Percentiles rank a stretch among this genome's conserved stretches.
Evolutionary conservation across 371 early-diverging fungal genomes (phyloP).

Genomic region (Saksenaea oblongispora): DNA sequence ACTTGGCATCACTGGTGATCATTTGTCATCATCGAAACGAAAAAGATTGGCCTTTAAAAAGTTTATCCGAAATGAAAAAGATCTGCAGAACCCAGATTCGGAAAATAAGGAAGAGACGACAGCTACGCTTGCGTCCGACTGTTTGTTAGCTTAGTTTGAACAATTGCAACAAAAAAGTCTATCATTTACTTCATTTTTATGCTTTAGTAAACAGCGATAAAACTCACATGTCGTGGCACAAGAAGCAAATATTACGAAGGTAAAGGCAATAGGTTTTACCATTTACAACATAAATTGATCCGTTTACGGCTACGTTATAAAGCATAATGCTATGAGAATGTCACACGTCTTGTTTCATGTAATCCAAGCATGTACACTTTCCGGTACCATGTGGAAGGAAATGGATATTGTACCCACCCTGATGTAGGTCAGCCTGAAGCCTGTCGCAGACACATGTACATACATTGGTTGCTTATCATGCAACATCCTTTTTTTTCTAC

Average conservation of each 20-base stretch:
- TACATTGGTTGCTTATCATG: no score
- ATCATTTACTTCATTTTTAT: no score
- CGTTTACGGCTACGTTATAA: neutral
- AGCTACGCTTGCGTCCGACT: no score
- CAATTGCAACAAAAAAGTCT: neutral
- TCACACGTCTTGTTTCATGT: neutral
- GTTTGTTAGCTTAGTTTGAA: neutral
- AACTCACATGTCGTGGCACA: neutral
- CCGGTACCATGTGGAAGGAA: no score
- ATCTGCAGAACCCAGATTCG: neutral
- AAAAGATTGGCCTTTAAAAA: neutral
- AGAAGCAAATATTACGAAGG: neutral
- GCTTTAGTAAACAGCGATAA: no score
- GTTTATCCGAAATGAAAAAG: constrained; percentile 1
- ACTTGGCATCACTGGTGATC: neutral
- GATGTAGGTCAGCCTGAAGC: no score
- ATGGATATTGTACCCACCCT: no score
- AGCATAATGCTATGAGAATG: neutral
- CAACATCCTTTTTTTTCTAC: no score
- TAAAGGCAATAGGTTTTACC: neutral
- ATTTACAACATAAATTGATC: neutral
- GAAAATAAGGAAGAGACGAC: neutral
- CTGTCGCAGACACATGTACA: no score
- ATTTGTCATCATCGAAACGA: neutral
- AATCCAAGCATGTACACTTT: no score